These are phyloP conservation scores for Aspergillus pseudoglaucus DNA, from an alignment of 2,329 filamentous ascomycete species.

Conservation along the genomic window DNA sequence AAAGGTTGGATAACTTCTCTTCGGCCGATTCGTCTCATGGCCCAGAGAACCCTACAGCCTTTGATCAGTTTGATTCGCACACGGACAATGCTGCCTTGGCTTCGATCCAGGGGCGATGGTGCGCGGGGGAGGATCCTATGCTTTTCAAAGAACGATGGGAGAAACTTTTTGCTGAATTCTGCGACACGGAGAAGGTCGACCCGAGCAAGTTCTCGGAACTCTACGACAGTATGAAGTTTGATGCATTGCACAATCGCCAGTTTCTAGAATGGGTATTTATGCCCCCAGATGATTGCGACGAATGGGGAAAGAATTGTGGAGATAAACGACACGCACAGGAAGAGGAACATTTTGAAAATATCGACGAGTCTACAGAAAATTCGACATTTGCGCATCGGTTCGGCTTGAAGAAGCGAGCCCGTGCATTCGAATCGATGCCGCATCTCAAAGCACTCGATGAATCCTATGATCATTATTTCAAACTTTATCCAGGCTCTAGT, in stretches of 20 bases:
- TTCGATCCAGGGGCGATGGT: conserved; percentile 85
- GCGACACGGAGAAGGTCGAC: conserved; percentile 94
- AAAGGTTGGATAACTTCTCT: conserved; percentile 59
- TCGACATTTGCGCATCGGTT: conserved; percentile 33
- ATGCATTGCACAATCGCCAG: conserved; percentile 90
- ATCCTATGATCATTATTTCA: conserved; percentile 70
- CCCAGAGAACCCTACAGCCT: conserved; percentile 4
- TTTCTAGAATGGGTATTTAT: conserved; percentile 98
- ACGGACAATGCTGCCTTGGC: conserved; percentile 50
- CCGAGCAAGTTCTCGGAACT: conserved; percentile 98
- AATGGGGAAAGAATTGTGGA: conserved; percentile 49
- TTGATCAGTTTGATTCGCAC: conserved; percentile 9
- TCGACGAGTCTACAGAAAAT: conserved; percentile 26
- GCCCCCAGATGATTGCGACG: conserved; percentile 69
- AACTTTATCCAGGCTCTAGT: conserved; percentile 72
- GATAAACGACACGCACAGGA: conserved; percentile 19
- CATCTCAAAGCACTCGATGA: conserved; percentile 46
- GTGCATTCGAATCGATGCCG: conserved; percentile 39
- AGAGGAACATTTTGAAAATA: conserved; percentile 13
- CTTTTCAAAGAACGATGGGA: conserved; percentile 97
- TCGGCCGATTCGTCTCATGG: conserved; percentile 7
- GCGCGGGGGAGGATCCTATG: conserved; percentile 88
- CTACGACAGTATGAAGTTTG: conserved; percentile 99
- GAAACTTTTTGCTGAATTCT: conserved; percentile 94
- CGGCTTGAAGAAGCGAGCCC: conserved; percentile 48